These are phyloP conservation scores for Neofusicoccum sp. DNA, from an alignment of 2,329 filamentous ascomycete species.

Conservation along the genomic window DNA sequence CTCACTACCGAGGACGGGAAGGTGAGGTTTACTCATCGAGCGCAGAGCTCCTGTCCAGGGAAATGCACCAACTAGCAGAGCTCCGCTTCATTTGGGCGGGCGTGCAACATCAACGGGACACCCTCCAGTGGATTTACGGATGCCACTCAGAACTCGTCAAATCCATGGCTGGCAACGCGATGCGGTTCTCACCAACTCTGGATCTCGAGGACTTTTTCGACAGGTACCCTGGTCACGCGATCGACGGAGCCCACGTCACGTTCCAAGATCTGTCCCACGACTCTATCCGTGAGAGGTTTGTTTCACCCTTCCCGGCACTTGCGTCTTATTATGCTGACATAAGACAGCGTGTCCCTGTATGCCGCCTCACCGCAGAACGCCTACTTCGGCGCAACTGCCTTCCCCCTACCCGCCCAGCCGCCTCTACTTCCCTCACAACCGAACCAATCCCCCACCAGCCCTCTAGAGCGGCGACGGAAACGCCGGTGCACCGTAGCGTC, in stretches of 20 bases:
- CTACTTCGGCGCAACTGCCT: constrained; percentile 1
- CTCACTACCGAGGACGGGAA: constrained; percentile 71
- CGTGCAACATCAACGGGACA: constrained; percentile 78
- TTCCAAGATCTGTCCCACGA: constrained; percentile 69
- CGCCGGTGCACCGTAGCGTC: constrained; percentile 33
- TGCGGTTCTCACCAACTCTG: constrained; percentile 77
- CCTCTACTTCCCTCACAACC: constrained; percentile 29
- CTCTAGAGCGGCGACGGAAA: constrained; percentile 28
- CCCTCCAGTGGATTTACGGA: constrained; percentile 73
- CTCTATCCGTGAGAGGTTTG: constrained; percentile 59
- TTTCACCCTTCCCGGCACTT: background rate
- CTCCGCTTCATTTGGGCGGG: constrained; percentile 75
- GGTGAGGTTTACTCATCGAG: constrained; percentile 65
- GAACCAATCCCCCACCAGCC: constrained; percentile 23
- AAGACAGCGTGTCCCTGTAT: constrained; percentile 19
- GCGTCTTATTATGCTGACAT: constrained; percentile 9
- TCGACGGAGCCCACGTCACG: constrained; percentile 75
- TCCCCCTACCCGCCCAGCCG: constrained; percentile 26
- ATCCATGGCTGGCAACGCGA: constrained; percentile 66
- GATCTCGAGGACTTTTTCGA: constrained; percentile 89
- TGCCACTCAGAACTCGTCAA: constrained; percentile 83
- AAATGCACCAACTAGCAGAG: constrained; percentile 79
- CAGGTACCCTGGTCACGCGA: constrained; percentile 70
- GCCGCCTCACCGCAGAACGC: constrained; percentile 16
- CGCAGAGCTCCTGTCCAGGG: constrained; percentile 71